Evolutionary conservation across 768 basidiomycete species (phyloP), one percentile per base, ranked within the genome.

Genomic region (Pleurotus tuber-regium): DNA sequence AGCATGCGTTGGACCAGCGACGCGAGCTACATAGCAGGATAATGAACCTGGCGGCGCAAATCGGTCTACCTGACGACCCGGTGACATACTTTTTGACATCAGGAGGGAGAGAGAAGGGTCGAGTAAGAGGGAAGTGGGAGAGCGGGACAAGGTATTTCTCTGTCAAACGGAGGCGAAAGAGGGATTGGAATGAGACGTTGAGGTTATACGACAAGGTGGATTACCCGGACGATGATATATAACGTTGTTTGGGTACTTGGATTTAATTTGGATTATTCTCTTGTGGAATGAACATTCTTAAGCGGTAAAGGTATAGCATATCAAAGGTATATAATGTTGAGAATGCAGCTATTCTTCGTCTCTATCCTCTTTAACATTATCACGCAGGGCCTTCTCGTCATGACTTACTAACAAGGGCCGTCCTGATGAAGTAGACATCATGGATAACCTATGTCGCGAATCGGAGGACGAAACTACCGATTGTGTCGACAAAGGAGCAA

Each of bases 181-280:
- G 89, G 57, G 92, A 93, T 59, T 93, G 92, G 91, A 91, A 91
- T 58, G 91, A 93, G 69, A 90, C 86, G 4, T 67, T 93, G 40
- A 74, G 89, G 41, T 66, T 90, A 50, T 92, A 91, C 57, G 90
- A 92, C 57, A 76, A 87, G 54, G 85, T 89, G 14, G 90, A 92
- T 64, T 93, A 89, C 61, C 88, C 88, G 0, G 77, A 78, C 11
- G 84, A 84, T 23, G 72, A 74, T 44, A 50, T 41, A 25, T 60
- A 35, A 56, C 14, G 11, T 23, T 30, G 23, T 12, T 23, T 30
- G 19, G 11, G 23, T 19, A 47, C 19, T 12, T n/a, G n/a, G n/a
- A n/a, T n/a, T n/a, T n/a, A n/a, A n/a, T n/a, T n/a, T n/a, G n/a
- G n/a, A n/a, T n/a, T n/a, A n/a, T n/a, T n/a, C n/a, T n/a, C n/a